Evolutionary conservation across 768 basidiomycete species (phyloP).

Genomic region (Kockovaella imperatae): DNA sequence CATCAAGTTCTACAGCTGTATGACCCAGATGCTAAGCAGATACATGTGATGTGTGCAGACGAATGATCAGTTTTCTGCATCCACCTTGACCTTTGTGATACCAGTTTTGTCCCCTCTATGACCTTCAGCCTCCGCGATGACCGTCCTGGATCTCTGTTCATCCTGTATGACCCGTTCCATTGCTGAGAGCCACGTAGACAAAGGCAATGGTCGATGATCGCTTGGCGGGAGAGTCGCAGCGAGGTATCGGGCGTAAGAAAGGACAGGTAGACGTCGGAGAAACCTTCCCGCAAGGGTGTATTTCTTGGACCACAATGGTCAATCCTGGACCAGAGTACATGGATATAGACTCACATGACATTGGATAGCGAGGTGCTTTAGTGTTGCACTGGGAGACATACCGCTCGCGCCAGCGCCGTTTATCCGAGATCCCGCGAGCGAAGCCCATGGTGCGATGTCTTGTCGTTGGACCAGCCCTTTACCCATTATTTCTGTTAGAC

Average conservation of each 20-base stretch:
- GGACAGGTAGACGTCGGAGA: conserved; percentile 83
- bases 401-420: not conserved
- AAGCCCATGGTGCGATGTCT: conserved; percentile 55
- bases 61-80: too few species aligned
- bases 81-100: too few species aligned
- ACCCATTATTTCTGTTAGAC: conserved; percentile 67
- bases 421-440: conserved; percentile 2
- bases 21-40: too few species aligned
- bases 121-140: conserved; percentile 5
- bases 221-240: conserved; percentile 21
- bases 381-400: conserved; percentile 13
- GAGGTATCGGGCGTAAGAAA: conserved; percentile 79
- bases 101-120: too few species aligned
- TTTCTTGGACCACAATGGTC: conserved; percentile 31
- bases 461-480: conserved; percentile 61
- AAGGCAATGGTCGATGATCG: conserved; percentile 45
- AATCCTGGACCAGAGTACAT: not conserved
- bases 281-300: conserved; percentile 86
- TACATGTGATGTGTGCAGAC: too few species aligned
- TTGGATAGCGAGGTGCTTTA: conserved; percentile 62
- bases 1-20: too few species aligned
- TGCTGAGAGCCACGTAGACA: conserved; percentile 73
- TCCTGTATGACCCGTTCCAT: conserved; percentile 67
- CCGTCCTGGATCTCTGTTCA: conserved; percentile 39
- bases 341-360: conserved; percentile 61